Percentiles rank a stretch among this genome's conserved stretches.
Evolutionary conservation across 257 asterid species (phyloP).

Genomic region (Lycium barbarum): DNA sequence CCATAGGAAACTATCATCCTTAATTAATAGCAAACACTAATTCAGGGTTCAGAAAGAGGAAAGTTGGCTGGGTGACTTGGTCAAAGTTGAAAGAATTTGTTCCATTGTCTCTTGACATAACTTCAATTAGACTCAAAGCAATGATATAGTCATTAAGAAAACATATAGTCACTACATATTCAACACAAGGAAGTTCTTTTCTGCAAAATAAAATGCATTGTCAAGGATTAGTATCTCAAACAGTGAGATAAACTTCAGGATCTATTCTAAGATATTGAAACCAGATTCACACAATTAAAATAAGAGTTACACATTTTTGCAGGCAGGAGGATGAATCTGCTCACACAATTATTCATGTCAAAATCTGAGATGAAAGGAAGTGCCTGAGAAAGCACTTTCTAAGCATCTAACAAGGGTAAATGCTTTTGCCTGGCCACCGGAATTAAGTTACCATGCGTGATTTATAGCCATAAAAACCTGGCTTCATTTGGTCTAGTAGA

Average conservation of each 20-base stretch:
- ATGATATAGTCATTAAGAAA: background rate
- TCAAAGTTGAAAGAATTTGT: constrained; percentile 16
- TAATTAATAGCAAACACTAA: background rate
- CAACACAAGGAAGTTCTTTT: constrained; percentile 9
- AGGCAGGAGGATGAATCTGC: background rate
- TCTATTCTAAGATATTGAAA: background rate
- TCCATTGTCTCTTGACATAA: background rate
- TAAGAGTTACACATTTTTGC: background rate
- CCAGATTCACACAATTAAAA: background rate
- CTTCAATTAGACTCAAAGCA: background rate
- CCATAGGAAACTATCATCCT: background rate
- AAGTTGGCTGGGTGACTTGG: constrained; percentile 1
- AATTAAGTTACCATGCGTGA: background rate
- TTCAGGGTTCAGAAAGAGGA: constrained; percentile 9
- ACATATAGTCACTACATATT: background rate
- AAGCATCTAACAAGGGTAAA: constrained; percentile 12
- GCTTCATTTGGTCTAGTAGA: constrained; percentile 14
- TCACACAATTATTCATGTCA: background rate
- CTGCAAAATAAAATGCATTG: constrained; percentile 16
- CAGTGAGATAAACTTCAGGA: background rate
- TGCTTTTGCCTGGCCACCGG: background rate
- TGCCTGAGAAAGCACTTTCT: background rate
- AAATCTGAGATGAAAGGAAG: constrained; percentile 5
- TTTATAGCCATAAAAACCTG: constrained; percentile 2
- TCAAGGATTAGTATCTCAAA: constrained; percentile 21